Conservation (phyloP, 148 eudicot species). For the Hydrangea macrophylla region DNA sequence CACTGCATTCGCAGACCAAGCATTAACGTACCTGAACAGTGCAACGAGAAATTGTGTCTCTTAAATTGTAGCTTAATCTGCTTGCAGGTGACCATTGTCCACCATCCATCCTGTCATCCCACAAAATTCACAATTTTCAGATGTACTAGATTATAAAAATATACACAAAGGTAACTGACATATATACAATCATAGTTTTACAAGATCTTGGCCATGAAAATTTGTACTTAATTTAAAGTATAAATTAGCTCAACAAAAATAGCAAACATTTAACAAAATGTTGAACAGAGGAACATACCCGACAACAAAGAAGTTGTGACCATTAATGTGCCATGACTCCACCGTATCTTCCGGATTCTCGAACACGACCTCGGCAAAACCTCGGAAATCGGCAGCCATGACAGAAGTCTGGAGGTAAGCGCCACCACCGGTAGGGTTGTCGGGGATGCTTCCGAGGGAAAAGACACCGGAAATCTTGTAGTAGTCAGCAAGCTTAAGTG, state of each 20-base stretch:
- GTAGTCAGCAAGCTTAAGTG: conserved; percentile 55
- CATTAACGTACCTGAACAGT: conserved; percentile 53
- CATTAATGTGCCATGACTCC: conserved; percentile 62
- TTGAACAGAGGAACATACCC: conserved; percentile 32
- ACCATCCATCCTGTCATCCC: conserved; percentile 48
- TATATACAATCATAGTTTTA: background rate
- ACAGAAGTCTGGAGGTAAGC: conserved; percentile 51
- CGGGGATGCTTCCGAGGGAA: conserved; percentile 51
- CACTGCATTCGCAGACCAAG: too few species aligned
- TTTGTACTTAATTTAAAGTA: background rate
- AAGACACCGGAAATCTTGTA: conserved; percentile 53
- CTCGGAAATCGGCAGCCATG: conserved; percentile 55
- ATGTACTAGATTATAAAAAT: background rate
- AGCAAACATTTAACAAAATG: background rate
- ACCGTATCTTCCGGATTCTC: conserved; percentile 44
- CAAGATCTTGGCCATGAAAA: background rate
- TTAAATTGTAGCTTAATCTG: conserved; percentile 46
- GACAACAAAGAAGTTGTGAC: conserved; percentile 48
- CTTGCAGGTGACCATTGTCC: conserved; percentile 59
- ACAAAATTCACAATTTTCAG: background rate
- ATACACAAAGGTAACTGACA: background rate
- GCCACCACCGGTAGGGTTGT: conserved; percentile 42
- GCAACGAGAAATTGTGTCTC: conserved; percentile 53
- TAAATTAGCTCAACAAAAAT: background rate
- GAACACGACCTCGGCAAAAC: conserved; percentile 48